Evolutionary conservation across 169 alveolate species (phyloP), one percentile per base, ranked within the genome.

Genomic region (Plasmodium vivax): DNA sequence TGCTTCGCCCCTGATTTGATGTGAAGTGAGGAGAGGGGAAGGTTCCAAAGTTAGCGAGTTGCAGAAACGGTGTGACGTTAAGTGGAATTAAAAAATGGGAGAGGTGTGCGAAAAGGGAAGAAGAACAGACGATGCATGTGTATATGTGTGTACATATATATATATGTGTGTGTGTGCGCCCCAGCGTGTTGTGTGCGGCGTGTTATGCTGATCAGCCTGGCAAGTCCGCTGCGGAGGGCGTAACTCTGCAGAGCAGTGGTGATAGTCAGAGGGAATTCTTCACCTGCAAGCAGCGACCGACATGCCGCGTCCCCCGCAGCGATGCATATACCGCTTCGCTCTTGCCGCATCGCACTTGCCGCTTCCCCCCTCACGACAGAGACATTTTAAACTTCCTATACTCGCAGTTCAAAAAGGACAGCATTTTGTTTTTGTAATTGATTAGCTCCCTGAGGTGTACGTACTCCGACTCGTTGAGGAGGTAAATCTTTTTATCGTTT

Each of bases 381-480:
- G 83, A 34, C 32, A 84, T 23, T 27, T 85, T 85, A 68, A 10
- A 85, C 79, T 85, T 85, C 68, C 56, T 85, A 62, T 85, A 85
- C 32, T 85, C 93, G 36, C 51, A 30, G 19, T 85, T 74, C 10
- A 85, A 73, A 85, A 62, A 74, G 27, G 84, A 85, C 32, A 85
- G 14, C 93, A 85, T 85, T 85, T 85, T 85, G 71, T 85, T 85
- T 85, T 85, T 85, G 58, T 85, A 85, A 75, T 68, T 85, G 7
- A 85, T 85, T 54, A 85, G 41, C 36, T 85, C 93, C 45, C 68
- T 85, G 56, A 85, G 68, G 41, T 85, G 93, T 36, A 47, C 43
- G 27, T 85, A 85, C 80, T 85, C 93, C 12, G 93, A 7, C 62
- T 85, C 93, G 68, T 85, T 85, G 58, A 85, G 68, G 23, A 85